Base-by-base conservation (phyloP, 2,329 filamentous ascomycete genomes). In the Fusarium penzigii region DNA sequence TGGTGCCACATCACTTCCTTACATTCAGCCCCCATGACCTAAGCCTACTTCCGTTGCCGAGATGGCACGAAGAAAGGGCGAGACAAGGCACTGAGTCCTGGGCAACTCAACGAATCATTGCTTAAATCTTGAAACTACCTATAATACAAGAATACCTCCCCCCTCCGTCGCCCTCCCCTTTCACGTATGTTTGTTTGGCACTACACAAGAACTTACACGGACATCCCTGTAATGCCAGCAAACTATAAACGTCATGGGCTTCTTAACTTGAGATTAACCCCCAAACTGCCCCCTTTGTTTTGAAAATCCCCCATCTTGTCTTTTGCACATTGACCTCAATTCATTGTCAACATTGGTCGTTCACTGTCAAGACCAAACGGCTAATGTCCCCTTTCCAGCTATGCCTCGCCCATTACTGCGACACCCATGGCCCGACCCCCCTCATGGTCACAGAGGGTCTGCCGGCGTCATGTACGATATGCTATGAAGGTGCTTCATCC, bases 351-450 rank as follows among this genome's bases (percentile, higher is more conserved):
- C 25, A 34, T 48, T 42, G n/a, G 39, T 50, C 49, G 10, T 49
- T 10, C 29, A 47, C 40, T 49, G 42, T 48, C 48, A 63, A 61
- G 57, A 56, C 62, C 53, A 51, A 44, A 42, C 48, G 52, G 62
- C 72, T 74, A 67, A 74, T 69, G 49, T 57, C 63, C 17, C 53
- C 57, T 55, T 52, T 83, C 52, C 80, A 88, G 85, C 74, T 88
- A 67, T 87, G 84, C 68, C 78, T 88, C 63, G 85, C 85, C 64
- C 85, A 88, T 69, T 88, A 87, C 67, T 88, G 85, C 77, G 85
- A 88, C 69, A 77, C 83, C 57, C 85, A 88, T 72, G 85, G 85
- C 56, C 85, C 85, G 44, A 88, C 85, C 43, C 85, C 85, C 45
- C 70, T 88, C 52, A 86, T 88, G 81, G 85, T 87, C 64, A 88